Evolutionary conservation across 1,139 yeast species (phyloP).

Genomic region (Kodamaea fungicola): DNA sequence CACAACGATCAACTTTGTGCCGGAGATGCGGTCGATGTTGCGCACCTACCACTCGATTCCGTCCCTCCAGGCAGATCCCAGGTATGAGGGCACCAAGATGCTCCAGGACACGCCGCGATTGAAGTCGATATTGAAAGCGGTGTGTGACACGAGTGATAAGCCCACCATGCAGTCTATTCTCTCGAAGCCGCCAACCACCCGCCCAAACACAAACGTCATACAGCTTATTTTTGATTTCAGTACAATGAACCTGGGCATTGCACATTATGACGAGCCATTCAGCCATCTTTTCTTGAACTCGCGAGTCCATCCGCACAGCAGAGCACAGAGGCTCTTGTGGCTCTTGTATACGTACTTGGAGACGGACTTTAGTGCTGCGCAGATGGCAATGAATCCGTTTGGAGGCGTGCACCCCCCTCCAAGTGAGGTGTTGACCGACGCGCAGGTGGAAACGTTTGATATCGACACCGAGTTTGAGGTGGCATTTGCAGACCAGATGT

Average conservation of each 20-base stretch:
- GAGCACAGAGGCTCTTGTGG: slow-evolving; percentile 82
- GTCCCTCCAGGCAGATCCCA: slow-evolving; percentile 69
- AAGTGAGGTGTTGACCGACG: slow-evolving; percentile 37
- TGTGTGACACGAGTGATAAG: slow-evolving; percentile 51
- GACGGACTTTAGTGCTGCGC: slow-evolving; percentile 55
- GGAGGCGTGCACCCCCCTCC: slow-evolving; percentile 50
- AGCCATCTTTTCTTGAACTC: slow-evolving; percentile 65
- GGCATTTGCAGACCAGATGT: slow-evolving; percentile 70
- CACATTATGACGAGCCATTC: slow-evolving; percentile 24
- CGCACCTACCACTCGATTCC: slow-evolving; percentile 94
- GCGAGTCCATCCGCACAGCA: slow-evolving; percentile 50
- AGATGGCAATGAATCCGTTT: slow-evolving; percentile 62
- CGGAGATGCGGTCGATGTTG: slow-evolving; percentile 93
- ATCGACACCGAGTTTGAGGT: slow-evolving; percentile 70
- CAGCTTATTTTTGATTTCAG: slow-evolving; percentile 74
- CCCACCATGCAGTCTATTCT: slow-evolving; percentile 49
- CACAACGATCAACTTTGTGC: slow-evolving; percentile 91
- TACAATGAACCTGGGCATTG: slow-evolving; percentile 53
- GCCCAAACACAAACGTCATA: slow-evolving; percentile 58
- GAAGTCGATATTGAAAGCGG: slow-evolving; percentile 83
- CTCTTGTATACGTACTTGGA: slow-evolving; percentile 76
- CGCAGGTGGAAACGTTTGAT: slow-evolving; percentile 47
- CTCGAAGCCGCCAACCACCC: slow-evolving; percentile 22
- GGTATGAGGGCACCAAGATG: slow-evolving; percentile 56
- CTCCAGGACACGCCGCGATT: slow-evolving; percentile 93